phyloP scores from a whole-genome alignment of 1,139 yeast genomes.

The Hyphopichia wangnamkhiaoensis region DNA sequence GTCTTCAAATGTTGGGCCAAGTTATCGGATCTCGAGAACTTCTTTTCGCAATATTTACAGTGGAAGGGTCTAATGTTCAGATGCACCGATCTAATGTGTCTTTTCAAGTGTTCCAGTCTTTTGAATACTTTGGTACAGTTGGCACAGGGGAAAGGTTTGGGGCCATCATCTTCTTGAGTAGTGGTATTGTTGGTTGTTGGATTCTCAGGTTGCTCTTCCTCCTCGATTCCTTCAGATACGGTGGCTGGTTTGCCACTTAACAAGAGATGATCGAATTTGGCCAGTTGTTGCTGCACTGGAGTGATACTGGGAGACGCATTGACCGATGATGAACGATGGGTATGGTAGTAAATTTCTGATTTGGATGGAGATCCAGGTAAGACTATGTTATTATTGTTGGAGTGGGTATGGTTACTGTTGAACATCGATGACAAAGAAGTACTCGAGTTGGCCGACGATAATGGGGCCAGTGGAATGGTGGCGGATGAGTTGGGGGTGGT shows the following conservation, averaged over 20 bases:
- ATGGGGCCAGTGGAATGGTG: background rate
- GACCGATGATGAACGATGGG: background rate
- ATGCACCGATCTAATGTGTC: slow-evolving; percentile 51
- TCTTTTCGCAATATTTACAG: slow-evolving; percentile 51
- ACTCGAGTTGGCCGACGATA: background rate
- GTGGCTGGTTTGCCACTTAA: background rate
- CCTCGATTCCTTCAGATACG: slow-evolving; percentile 17
- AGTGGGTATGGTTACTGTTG: background rate
- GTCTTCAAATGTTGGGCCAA: slow-evolving; percentile 53
- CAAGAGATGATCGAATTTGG: too few relatives aligned
- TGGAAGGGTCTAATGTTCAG: slow-evolving; percentile 50
- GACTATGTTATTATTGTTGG: background rate
- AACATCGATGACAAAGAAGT: background rate
- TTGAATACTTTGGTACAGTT: slow-evolving; percentile 50
- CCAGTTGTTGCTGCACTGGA: too few relatives aligned
- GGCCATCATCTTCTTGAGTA: slow-evolving; percentile 19
- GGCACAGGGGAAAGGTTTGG: slow-evolving; percentile 46
- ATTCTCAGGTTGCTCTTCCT: slow-evolving; percentile 12
- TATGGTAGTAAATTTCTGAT: background rate
- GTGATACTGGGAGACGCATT: background rate
- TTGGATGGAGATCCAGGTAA: slow-evolving; percentile 4
- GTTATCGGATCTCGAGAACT: slow-evolving; percentile 48
- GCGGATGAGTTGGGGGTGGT: background rate
- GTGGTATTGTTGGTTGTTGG: background rate
- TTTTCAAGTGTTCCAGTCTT: slow-evolving; percentile 49